Conservation (phyloP, 495 filamentous ascomycete species). For the Achaetomiella virescens region DNA sequence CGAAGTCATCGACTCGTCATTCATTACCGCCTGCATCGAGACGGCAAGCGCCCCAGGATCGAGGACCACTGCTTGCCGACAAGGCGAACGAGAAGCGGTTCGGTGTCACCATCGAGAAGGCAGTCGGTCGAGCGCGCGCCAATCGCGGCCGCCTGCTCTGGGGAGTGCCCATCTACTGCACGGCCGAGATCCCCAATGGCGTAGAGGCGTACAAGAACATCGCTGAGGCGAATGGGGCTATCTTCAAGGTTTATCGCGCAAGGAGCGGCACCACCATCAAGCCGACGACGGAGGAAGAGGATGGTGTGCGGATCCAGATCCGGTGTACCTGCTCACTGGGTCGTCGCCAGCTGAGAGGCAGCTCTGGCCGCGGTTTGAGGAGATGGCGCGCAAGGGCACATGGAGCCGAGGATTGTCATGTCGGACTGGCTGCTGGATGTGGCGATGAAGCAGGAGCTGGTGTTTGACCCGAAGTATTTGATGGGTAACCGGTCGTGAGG, state of each 20-base stretch:
- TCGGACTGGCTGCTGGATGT: slow-evolving; percentile 86
- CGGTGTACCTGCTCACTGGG: slow-evolving; percentile 72
- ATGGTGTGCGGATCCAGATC: slow-evolving; percentile 54
- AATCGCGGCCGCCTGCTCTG: slow-evolving; percentile 71
- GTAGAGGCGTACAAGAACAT: slow-evolving; percentile 78
- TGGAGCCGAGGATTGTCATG: slow-evolving; percentile 67
- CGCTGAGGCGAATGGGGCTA: slow-evolving; percentile 80
- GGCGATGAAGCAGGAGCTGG: slow-evolving; percentile 75
- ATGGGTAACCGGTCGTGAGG: not conserved
- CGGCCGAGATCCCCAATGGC: slow-evolving; percentile 68
- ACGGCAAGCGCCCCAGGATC: slow-evolving; percentile 47
- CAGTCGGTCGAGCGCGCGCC: slow-evolving; percentile 58
- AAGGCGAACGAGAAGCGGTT: slow-evolving; percentile 61
- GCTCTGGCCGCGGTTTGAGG: slow-evolving; percentile 74
- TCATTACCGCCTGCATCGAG: slow-evolving; percentile 68
- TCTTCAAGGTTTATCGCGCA: slow-evolving; percentile 70
- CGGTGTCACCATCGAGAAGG: slow-evolving; percentile 58
- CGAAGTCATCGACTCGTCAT: slow-evolving; percentile 66
- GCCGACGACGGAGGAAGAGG: slow-evolving; percentile 51
- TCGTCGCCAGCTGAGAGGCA: slow-evolving; percentile 56
- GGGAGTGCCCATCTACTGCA: slow-evolving; percentile 72
- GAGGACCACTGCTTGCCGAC: slow-evolving; percentile 63
- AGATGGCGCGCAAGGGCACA: slow-evolving; percentile 64
- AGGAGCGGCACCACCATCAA: slow-evolving; percentile 54
- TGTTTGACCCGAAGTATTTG: slow-evolving; percentile 57